These are phyloP conservation scores for Citrus sp. DNA, from an alignment of 345 rosid genomes.

Conservation along the genomic window DNA sequence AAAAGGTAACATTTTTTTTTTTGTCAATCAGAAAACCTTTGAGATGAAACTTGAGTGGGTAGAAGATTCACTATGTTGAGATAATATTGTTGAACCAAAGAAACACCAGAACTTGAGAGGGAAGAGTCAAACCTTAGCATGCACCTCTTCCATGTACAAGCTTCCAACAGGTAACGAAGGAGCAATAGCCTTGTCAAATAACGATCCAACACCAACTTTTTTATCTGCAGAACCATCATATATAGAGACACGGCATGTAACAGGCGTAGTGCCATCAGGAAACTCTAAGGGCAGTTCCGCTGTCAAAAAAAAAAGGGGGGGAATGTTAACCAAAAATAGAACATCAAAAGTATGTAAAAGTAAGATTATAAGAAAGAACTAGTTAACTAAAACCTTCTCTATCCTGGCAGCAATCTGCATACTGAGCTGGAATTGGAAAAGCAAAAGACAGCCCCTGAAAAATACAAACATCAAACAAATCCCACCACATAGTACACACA, in stretches of 20 bases:
- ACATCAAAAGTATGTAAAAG: conserved; percentile 5
- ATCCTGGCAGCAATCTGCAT: conserved; percentile 75
- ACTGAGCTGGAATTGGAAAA: conserved; percentile 92
- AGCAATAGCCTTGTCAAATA: conserved; percentile 79
- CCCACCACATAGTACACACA: neutral
- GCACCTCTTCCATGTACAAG: conserved; percentile 93
- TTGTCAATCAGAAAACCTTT: neutral
- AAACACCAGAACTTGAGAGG: neutral
- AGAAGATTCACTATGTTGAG: conserved; percentile 2
- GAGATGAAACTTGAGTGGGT: conserved; percentile 9
- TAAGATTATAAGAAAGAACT: conserved; percentile 1
- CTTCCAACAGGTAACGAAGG: conserved; percentile 78
- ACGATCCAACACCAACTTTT: conserved; percentile 84
- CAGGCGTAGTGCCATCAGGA: conserved; percentile 98
- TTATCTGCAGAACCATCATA: conserved; percentile 79
- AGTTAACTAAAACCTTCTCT: conserved; percentile 59
- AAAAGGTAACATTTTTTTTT: neutral
- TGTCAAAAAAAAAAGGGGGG: conserved; percentile 23
- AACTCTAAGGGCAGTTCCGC: conserved; percentile 95
- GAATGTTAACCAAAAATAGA: neutral
- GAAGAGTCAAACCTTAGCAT: conserved; percentile 62
- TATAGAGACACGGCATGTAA: conserved; percentile 88
- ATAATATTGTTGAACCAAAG: neutral
- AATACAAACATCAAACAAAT: conserved; percentile 9
- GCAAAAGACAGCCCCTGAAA: conserved; percentile 94